A percentile compares a stretch with the other conserved stretches of the same genome.
phyloP scores from a whole-genome alignment of 2,329 filamentous ascomycete species.

The Neospermospora avenae region DNA sequence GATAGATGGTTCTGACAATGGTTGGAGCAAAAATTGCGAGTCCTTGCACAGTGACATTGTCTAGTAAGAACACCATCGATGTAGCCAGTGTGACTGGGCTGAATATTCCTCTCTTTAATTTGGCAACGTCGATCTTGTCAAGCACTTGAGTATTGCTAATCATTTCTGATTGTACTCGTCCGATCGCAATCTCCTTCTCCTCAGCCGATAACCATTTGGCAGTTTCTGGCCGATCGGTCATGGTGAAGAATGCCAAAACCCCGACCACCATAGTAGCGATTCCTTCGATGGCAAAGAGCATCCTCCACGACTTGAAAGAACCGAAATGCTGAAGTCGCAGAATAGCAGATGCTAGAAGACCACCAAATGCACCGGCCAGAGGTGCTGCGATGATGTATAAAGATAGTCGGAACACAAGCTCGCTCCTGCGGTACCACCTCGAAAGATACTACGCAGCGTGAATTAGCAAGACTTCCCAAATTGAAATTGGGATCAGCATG shows the following conservation, averaged over 20 bases:
- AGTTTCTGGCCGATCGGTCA: conserved; percentile 67
- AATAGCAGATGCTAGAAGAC: conserved; percentile 62
- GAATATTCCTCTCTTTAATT: conserved; percentile 59
- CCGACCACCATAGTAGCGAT: conserved; percentile 56
- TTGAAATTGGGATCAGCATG: too few relatives aligned
- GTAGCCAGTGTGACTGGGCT: conserved; percentile 59
- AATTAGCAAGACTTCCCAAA: too few relatives aligned
- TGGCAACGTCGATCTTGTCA: conserved; percentile 57
- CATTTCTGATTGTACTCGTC: conserved; percentile 66
- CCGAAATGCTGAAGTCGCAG: conserved; percentile 53
- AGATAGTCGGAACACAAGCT: conserved; percentile 64
- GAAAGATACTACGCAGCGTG: too few relatives aligned
- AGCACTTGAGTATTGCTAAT: conserved; percentile 59
- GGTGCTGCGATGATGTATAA: conserved; percentile 70
- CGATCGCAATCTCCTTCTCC: conserved; percentile 64
- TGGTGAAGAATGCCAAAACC: conserved; percentile 57
- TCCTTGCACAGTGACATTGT: conserved; percentile 65
- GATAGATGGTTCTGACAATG: conserved; percentile 68
- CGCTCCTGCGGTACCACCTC: conserved; percentile 66
- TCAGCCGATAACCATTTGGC: conserved; percentile 62
- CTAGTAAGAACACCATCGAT: conserved; percentile 42
- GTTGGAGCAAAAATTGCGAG: conserved; percentile 69
- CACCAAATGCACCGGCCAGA: conserved; percentile 68
- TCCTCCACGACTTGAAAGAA: conserved; percentile 56
- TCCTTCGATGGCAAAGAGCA: conserved; percentile 72